Evolutionary conservation across 2,329 filamentous ascomycete genomes (phyloP), one percentile per base, ranked within the genome.

Genomic region (Paracoccidioides lutzii): DNA sequence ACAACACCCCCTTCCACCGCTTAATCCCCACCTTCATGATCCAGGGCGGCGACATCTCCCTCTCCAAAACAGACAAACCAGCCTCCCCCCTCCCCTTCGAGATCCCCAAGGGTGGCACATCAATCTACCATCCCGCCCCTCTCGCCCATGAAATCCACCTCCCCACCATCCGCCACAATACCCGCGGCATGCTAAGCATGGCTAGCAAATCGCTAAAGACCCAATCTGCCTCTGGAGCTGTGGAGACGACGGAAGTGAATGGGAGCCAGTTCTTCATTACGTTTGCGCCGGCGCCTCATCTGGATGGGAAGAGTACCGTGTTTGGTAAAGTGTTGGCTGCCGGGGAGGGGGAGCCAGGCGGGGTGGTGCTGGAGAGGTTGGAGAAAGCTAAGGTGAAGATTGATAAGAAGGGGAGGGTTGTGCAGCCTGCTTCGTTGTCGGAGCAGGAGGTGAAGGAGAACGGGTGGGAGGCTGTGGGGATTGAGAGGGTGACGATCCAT

Each of bases 301-400:
- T 85, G 40, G 82, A 84, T 66, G 82, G 82, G 6, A 80, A 82
- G 65, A 85, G 84, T 63, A 83, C 82, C 0, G 81, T 84, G 1
- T 85, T 85, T 69, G 82, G 82, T 12, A 77, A 79, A 60, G 75
- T 85, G 15, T 67, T 85, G 60, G 72, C 71, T 53, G 44, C 76
- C 75, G 67, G 76, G 73, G 60, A 71, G 64, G n/a, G 73, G 64
- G 8, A 69, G 42, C 76, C 76, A 66, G 77, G 75, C 59, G 71
- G 64, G 5, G 73, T 66, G 7, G 67, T 73, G 9, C 59, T 73
- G 55, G 70, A 75, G 15, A 77, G 76, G 3, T 63, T 85, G 59
- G 81, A 83, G 57, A 77, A 76, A 61, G 73, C 83, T 55, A 81
- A 84, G 62, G 71, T 79, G 2, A 75, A 78, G 59, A 76, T 83